Conservation (phyloP, 495 filamentous ascomycete genomes). For the Aspergillus haitiensis region DNA sequence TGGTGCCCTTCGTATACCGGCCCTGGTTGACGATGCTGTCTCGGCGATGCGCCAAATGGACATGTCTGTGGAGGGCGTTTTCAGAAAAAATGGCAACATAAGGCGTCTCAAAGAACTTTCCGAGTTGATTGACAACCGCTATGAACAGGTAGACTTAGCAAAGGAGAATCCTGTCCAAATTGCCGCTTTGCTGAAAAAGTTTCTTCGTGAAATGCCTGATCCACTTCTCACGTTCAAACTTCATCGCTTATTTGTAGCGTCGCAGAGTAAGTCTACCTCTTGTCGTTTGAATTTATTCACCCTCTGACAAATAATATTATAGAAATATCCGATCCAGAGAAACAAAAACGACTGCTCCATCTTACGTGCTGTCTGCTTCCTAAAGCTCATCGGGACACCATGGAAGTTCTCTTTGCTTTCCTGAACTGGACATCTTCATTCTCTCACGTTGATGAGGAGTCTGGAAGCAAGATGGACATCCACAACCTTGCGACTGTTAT, state of each 20-base stretch:
- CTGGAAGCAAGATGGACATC: constrained; percentile 97
- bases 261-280: constrained; percentile 63
- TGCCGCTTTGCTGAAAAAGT: constrained; percentile 92
- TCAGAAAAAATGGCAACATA: constrained; percentile 99
- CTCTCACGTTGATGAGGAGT: constrained; percentile 88
- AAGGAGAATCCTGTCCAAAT: constrained; percentile 89
- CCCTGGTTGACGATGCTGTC: constrained; percentile 86
- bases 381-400: constrained; percentile 86
- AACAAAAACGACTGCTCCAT: constrained; percentile 81
- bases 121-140: constrained; percentile 81
- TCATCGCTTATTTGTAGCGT: constrained; percentile 84
- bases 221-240: constrained; percentile 94
- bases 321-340: constrained; percentile 84
- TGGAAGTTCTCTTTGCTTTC: constrained; percentile 94
- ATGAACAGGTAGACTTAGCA: constrained; percentile 76
- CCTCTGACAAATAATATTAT: constrained; percentile 29
- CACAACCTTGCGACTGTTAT: constrained; percentile 99
- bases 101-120: constrained; percentile 80
- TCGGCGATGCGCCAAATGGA: constrained; percentile 98
- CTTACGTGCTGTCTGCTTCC: constrained; percentile 91
- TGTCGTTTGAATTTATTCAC: not conserved
- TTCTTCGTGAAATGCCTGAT: constrained; percentile 91
- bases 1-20: constrained; percentile 81
- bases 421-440: constrained; percentile 98
- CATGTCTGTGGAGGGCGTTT: constrained; percentile 97